phyloP scores from a whole-genome alignment of 306 rosid species.

The Fragaria vesca region DNA sequence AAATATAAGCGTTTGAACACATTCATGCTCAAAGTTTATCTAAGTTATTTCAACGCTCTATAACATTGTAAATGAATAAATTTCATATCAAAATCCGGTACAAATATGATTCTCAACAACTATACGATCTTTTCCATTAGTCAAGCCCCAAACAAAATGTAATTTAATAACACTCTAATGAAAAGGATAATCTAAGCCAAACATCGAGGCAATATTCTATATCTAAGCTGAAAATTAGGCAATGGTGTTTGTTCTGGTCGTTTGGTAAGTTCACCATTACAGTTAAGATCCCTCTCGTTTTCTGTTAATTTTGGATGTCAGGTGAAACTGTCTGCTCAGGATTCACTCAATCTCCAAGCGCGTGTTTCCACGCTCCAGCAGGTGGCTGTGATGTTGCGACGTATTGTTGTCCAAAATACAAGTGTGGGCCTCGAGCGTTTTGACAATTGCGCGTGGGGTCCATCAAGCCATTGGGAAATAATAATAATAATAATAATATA shows the following conservation, averaged over 20 bases:
- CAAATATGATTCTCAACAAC: neutral
- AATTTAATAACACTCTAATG: neutral
- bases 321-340: neutral
- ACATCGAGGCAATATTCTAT: conserved; percentile 14
- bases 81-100: too few species aligned
- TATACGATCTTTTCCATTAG: too few species aligned
- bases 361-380: neutral
- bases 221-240: conserved; percentile 12
- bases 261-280: neutral
- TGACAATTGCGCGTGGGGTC: conserved; percentile 12
- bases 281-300: conserved; percentile 11
- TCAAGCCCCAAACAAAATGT: neutral
- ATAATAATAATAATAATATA: too few species aligned
- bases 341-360: neutral
- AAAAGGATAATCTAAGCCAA: neutral
- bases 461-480: neutral
- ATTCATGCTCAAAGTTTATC: too few species aligned
- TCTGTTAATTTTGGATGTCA: conserved; percentile 20
- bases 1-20: too few species aligned
- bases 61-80: too few species aligned
- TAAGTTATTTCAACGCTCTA: too few species aligned
- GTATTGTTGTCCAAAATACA: neutral
- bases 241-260: conserved; percentile 23
- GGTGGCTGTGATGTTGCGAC: neutral
- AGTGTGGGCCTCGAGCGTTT: neutral